Conservation (phyloP, 2,329 filamentous ascomycete genomes). For the Grosmannia clavigera region DNA sequence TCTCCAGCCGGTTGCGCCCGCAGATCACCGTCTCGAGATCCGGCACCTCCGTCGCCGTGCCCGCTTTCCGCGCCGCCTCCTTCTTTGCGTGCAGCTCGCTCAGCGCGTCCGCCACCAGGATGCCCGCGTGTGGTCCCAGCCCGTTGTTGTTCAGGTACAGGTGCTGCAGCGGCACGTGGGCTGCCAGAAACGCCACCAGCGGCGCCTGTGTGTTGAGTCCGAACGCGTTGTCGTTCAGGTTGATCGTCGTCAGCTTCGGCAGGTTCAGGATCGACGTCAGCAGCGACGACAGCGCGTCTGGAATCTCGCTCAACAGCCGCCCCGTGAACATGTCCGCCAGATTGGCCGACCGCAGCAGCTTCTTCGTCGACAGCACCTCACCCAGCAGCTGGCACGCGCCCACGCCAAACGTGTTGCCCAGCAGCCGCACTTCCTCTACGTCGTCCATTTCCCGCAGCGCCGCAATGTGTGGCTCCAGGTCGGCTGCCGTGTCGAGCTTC, state of each 20-base stretch:
- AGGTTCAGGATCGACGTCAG: conserved; percentile 79
- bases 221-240: conserved; percentile 96
- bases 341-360: conserved; percentile 72
- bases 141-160: conserved; percentile 98
- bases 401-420: conserved; percentile 87
- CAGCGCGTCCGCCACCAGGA: conserved; percentile 78
- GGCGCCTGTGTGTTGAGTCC: conserved; percentile 90
- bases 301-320: conserved; percentile 85
- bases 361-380: conserved; percentile 72
- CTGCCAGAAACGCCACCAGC: conserved; percentile 79
- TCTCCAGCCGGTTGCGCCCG: conserved; percentile 89
- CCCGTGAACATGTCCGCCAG: conserved; percentile 97
- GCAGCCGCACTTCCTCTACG: conserved; percentile 73
- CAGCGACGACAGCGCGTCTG: conserved; percentile 72
- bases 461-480: conserved; percentile 75
- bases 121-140: conserved; percentile 81
- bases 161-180: conserved; percentile 82
- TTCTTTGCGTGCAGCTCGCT: conserved; percentile 75
- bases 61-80: conserved; percentile 58
- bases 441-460: conserved; percentile 58
- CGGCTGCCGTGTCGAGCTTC: conserved; percentile 80
- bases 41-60: conserved; percentile 44
- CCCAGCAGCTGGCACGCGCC: conserved; percentile 78
- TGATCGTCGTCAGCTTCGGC: conserved; percentile 77
- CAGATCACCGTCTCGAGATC: conserved; percentile 94